Evolutionary conservation across 257 asterid genomes (phyloP), one percentile per base, ranked within the genome.

Genomic region (Coffea canephora): DNA sequence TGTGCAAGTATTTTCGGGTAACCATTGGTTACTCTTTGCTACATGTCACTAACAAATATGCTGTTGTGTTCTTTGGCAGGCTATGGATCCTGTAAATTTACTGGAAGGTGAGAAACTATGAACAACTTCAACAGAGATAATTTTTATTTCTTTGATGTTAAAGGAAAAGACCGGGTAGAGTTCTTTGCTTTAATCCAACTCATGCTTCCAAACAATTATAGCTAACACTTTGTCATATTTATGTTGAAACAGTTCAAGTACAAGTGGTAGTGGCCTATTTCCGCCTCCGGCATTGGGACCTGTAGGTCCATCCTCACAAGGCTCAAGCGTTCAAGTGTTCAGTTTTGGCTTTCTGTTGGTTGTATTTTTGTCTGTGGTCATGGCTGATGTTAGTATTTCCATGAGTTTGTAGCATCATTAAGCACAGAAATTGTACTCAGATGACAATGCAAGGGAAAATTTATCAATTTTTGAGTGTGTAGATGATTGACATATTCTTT

Each of bases 241-340:
- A 68, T 80, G 25, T 69, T 1, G 83, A 73, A 8, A 69, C 95
- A 94, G 97, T 85, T 85, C 82, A 73, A 90, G 81, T 80, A 79
- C 91, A 50, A 86, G 85, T 46, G 36, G 49, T 8, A 80, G 91
- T 5, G 65, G 83, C 23, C 31, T 80, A 45, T 84, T 87, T 79
- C 88, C 92, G 27, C 81, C 96, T 31, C 83, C 96, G 6, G 93
- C 97, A 8, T 73, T 82, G 39, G 95, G 95, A 71, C 97, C 97
- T 1, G 83, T 89, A 0, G 86, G 86, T 18, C 91, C 85, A 12
- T 70, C 82, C 19, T 84, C 92, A 1, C 71, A 57, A 74, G 69
- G 88, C 78, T 75, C 89, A 23, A 88, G 84, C 82, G 75, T 70
- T 39, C 75, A 39, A 39, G 77, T n/a, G 39, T 61, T 75, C 2